Evolutionary conservation across 2,329 filamentous ascomycete genomes (phyloP).

Genomic region (Ramularia endophylla): DNA sequence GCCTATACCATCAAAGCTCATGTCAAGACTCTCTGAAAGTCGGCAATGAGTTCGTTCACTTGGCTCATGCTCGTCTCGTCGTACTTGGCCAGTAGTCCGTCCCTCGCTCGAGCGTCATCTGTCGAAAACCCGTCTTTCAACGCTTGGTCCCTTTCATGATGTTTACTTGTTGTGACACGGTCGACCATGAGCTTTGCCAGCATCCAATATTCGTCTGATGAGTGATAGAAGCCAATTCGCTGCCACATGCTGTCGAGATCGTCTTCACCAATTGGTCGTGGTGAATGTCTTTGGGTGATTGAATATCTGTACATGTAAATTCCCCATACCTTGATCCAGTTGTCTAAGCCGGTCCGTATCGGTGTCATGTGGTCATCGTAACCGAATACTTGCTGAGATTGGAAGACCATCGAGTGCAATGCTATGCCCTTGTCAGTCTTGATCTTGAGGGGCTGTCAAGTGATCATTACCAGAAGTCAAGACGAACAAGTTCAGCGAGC

Average conservation of each 20-base stretch:
- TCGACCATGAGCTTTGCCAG: slow-evolving; percentile 6
- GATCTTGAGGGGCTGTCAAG: not conserved
- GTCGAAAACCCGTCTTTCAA: not conserved
- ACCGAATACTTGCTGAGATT: slow-evolving; percentile 5
- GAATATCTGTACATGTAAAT: not conserved
- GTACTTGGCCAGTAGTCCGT: slow-evolving; percentile 5
- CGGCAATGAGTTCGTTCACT: slow-evolving; percentile 6
- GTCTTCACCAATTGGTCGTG: not conserved
- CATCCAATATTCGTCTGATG: slow-evolving; percentile 5
- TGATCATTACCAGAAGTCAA: slow-evolving; percentile 2
- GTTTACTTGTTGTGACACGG: no score
- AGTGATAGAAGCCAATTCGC: slow-evolving; percentile 4
- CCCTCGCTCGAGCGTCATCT: not conserved
- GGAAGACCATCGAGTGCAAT: slow-evolving; percentile 7
- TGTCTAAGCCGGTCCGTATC: slow-evolving; percentile 4
- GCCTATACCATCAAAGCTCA: no score
- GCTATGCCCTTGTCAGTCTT: not conserved
- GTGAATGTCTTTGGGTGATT: not conserved
- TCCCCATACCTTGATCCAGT: slow-evolving; percentile 5
- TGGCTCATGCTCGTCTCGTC: slow-evolving; percentile 8
- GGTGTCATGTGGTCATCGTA: slow-evolving; percentile 3
- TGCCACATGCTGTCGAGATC: not conserved
- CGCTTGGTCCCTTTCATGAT: no score
- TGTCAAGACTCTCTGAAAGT: slow-evolving; percentile 5
- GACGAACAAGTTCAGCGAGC: not conserved